Conservation (phyloP, 2,329 filamentous ascomycete species). For the Rhynchosporium agropyri region DNA sequence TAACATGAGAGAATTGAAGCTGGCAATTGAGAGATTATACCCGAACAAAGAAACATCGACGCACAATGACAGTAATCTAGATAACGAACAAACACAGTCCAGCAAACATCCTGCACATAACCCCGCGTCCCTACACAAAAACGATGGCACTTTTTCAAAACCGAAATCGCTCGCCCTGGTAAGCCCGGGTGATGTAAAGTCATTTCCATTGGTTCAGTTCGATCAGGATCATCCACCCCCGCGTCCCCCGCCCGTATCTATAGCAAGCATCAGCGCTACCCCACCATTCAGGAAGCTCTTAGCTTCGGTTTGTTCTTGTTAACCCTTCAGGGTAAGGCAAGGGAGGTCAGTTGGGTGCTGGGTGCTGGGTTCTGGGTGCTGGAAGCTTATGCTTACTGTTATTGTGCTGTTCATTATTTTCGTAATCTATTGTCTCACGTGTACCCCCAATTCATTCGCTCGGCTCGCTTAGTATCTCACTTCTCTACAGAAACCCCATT, state of each 20-base stretch:
- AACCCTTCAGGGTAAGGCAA: background rate
- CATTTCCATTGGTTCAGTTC: slow-evolving; percentile 2
- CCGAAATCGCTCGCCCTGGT: slow-evolving; percentile 21
- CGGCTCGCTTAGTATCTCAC: background rate
- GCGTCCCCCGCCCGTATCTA: slow-evolving; percentile 26
- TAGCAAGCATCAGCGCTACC: slow-evolving; percentile 22
- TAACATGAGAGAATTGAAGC: background rate
- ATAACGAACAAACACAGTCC: background rate
- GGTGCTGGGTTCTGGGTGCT: background rate
- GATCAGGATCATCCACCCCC: slow-evolving; percentile 20
- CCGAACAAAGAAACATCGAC: background rate
- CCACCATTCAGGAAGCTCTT: slow-evolving; percentile 29
- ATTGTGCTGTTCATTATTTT: slow-evolving; percentile 9
- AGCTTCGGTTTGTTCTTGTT: background rate
- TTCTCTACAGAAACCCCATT: too few species aligned
- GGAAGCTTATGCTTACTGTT: background rate
- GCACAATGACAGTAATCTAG: background rate
- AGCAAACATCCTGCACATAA: background rate
- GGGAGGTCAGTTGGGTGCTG: too few species aligned
- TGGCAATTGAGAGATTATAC: background rate
- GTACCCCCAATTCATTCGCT: background rate
- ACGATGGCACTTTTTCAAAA: background rate
- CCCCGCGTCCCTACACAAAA: background rate
- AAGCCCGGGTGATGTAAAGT: slow-evolving; percentile 4
- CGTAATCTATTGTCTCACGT: slow-evolving; percentile 2